Base-by-base conservation (phyloP, 176 grass and related monocot species). In the Metroxylon sagu region DNA sequence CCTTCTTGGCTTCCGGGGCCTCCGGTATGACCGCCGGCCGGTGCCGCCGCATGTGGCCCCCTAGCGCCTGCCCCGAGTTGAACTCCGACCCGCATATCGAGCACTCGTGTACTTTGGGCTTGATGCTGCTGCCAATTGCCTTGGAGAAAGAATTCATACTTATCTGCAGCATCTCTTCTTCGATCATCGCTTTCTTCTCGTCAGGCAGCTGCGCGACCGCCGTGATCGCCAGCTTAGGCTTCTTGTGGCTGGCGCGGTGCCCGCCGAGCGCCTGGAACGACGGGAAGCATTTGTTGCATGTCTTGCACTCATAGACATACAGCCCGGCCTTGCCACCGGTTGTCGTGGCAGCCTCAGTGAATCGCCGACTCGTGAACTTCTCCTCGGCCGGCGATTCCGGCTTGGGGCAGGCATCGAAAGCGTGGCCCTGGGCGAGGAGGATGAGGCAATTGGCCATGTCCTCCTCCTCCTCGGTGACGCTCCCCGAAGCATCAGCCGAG, bases 171-270 rank as follows among this genome's bases (percentile, higher is more conserved):
- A 67, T 54, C 19, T 67, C 64, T 14, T 53, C 51, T 8, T 67
- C 26, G 49, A 18, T 3, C 50, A 18, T 14, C 35, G 8, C 35
- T 43, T 43, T 43, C 35, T 43, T 43, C 35, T 10, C 35, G 0
- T 43, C 35, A 2, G 35, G 8, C 35, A 3, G 8, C 35, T 6
- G 35, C 7, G 35, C 10, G 12, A 43, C 35, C 8, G 12, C 29
- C 5, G 23, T 48, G 0, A 19, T 49, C 0, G 70, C 51, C 25
- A 74, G 66, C 48, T 74, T 83, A 0, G 84, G 84, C 67, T 96
- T 96, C 87, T 82, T 90, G 80, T 96, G 92, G 61, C 92, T 96
- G 60, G 92, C 83, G 21, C 93, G 93, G 87, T 98, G 93, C 12
- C 93, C 93, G 16, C 93, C 87, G 19, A 98, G 93, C 4, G 93